phyloP scores from a whole-genome alignment of 345 rosid genomes.

The Salix dunnii region DNA sequence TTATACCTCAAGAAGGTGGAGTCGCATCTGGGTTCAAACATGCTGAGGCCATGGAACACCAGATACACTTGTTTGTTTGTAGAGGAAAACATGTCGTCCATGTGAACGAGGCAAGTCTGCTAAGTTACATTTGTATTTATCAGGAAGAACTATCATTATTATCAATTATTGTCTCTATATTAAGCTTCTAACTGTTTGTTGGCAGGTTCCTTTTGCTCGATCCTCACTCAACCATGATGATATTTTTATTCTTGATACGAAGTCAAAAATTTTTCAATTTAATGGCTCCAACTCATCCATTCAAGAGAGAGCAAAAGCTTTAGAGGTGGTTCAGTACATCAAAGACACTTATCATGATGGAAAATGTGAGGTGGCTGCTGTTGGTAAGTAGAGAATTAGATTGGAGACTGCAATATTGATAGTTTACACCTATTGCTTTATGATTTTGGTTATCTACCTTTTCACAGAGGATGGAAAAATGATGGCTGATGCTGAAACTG shows the following conservation, averaged over 20 bases:
- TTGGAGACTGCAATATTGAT: conserved; percentile 10
- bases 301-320: conserved; percentile 98
- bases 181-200: not conserved
- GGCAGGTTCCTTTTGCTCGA: conserved; percentile 85
- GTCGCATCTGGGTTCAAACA: conserved; percentile 75
- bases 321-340: conserved; percentile 94
- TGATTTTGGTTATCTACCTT: conserved; percentile 15
- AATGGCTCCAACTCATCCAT: conserved; percentile 93
- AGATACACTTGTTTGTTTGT: conserved; percentile 77
- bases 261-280: conserved; percentile 89
- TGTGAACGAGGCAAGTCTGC: conserved; percentile 82
- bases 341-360: conserved; percentile 96
- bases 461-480: conserved; percentile 85
- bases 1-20: conserved; percentile 76
- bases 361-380: conserved; percentile 85
- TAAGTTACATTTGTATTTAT: too few species aligned
- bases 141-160: too few species aligned
- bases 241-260: conserved; percentile 90
- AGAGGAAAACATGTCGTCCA: conserved; percentile 91
- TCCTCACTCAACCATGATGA: conserved; percentile 96
- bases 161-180: not conserved
- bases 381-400: conserved; percentile 62
- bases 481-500: conserved; percentile 99
- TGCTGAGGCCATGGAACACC: conserved; percentile 69
- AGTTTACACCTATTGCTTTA: conserved; percentile 1